Base-by-base conservation (phyloP, 2,329 filamentous ascomycete genomes). In the Cladobotryum protrusum region DNA sequence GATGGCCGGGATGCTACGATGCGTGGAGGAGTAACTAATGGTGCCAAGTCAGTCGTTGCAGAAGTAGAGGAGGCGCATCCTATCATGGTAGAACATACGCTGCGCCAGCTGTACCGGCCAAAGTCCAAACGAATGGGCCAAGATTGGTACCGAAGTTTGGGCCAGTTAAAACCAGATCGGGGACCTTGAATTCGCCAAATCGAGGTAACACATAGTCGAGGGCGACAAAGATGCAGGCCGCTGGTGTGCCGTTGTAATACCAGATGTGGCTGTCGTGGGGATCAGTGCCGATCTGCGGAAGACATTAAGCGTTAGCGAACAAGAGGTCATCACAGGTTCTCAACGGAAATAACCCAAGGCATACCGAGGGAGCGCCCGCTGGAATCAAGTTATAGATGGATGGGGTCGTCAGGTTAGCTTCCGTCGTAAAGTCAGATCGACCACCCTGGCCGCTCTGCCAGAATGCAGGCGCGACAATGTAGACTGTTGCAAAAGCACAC, bases 241-340 rank as follows among this genome's bases (percentile, higher is more conserved):
- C 76, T 0, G 79, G 76, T 0, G 78, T 82, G 18, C 78, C 78
- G 47, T 81, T 78, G 63, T 81, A 82, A 59, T 82, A 81, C 76
- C 76, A 82, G 54, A 82, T 78, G 52, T 78, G 70, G 47, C 66
- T 66, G 50, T 81, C 75, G 17, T 62, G 59, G 12, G 76, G 77
- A 55, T 81, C 77, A 14, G 64, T 67, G 42, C 79, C 78, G 18
- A 64, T 52, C 61, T 64, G 45, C 11, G 24, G 20, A 29, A 29
- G 6, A 2, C 24, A 29, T 29, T 9, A 2, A 29, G 6, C 11
- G 24, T 29, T 9, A 29, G 24, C 14, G 14, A 52, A 15, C 34
- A 43, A 35, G 7, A 29, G 20, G 3, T n/a, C 15, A 24, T 17
- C 19, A 5, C n/a, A 5, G 4, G 17, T 14, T 13, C 24, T 14